Conservation (phyloP, 805 yeast species). For the Sugiyamaella marilandica region DNA sequence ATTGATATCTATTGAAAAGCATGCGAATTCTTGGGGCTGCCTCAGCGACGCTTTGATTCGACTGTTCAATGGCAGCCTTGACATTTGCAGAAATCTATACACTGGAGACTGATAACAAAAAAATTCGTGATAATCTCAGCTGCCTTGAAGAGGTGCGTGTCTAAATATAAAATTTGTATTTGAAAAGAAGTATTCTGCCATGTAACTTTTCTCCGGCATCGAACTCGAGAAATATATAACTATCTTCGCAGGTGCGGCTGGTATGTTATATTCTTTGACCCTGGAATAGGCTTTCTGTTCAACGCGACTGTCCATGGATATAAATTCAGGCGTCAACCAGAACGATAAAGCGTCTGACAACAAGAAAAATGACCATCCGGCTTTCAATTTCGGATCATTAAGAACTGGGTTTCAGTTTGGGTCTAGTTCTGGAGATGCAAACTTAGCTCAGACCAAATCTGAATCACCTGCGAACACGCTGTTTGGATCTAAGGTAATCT, state of each 20-base stretch:
- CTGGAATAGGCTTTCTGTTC: not conserved
- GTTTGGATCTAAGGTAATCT: too few species aligned
- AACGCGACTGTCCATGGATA: constrained; percentile 1
- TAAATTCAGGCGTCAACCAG: not conserved
- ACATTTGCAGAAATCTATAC: not conserved
- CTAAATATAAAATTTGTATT: too few species aligned
- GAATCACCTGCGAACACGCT: too few species aligned
- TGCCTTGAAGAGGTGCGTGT: too few species aligned
- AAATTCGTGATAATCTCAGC: too few species aligned
- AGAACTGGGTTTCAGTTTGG: not conserved
- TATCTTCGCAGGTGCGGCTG: too few species aligned
- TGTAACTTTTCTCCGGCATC: too few species aligned
- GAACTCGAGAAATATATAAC: too few species aligned
- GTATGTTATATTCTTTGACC: too few species aligned
- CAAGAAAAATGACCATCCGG: not conserved
- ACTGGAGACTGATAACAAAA: too few species aligned
- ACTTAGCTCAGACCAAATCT: not conserved
- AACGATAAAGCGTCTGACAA: not conserved
- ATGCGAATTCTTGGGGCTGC: constrained; percentile 80
- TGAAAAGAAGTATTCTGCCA: too few species aligned
- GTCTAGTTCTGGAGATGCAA: not conserved
- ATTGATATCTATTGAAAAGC: constrained; percentile 58
- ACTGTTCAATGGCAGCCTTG: constrained; percentile 20
- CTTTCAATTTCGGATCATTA: not conserved
- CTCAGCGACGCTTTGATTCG: constrained; percentile 52